Conservation (phyloP, 306 rosid genomes). For the Malus asiatica region DNA sequence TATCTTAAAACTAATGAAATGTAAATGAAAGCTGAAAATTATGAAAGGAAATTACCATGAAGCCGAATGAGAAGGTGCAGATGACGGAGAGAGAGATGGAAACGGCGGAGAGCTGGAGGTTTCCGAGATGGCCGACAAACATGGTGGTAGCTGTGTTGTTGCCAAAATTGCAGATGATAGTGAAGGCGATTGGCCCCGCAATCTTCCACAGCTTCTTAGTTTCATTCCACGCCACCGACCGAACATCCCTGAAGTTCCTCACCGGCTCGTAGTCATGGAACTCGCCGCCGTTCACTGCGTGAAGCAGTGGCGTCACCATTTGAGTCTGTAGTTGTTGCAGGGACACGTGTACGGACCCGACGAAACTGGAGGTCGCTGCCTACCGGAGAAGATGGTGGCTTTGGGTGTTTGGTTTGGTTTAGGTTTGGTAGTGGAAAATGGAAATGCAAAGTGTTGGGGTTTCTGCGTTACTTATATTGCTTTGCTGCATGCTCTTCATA, state of each 20-base stretch:
- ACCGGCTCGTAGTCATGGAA: slow-evolving; percentile 31
- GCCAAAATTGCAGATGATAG: slow-evolving; percentile 44
- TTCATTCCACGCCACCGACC: slow-evolving; percentile 38
- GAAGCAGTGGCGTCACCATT: slow-evolving; percentile 16
- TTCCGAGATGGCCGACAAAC: slow-evolving; percentile 80
- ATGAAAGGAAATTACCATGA: background rate
- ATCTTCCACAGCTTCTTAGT: slow-evolving; percentile 44
- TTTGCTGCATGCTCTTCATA: background rate
- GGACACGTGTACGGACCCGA: background rate
- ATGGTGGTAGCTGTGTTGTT: slow-evolving; percentile 49
- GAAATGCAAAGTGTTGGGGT: background rate
- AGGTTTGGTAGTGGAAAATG: background rate
- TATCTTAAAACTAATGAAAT: no score
- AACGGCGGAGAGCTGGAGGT: slow-evolving; percentile 65
- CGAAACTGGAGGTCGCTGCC: background rate
- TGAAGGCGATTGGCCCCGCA: slow-evolving; percentile 45
- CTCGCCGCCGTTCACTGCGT: background rate
- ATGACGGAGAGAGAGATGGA: slow-evolving; percentile 36
- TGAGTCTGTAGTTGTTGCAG: background rate
- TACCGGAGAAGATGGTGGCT: background rate
- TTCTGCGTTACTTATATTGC: background rate
- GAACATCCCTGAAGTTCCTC: slow-evolving; percentile 12
- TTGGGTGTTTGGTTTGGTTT: background rate
- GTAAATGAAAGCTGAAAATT: background rate
- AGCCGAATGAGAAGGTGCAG: background rate